Conservation (phyloP, 129 eudicot genomes). For the Flaveria robusta region DNA sequence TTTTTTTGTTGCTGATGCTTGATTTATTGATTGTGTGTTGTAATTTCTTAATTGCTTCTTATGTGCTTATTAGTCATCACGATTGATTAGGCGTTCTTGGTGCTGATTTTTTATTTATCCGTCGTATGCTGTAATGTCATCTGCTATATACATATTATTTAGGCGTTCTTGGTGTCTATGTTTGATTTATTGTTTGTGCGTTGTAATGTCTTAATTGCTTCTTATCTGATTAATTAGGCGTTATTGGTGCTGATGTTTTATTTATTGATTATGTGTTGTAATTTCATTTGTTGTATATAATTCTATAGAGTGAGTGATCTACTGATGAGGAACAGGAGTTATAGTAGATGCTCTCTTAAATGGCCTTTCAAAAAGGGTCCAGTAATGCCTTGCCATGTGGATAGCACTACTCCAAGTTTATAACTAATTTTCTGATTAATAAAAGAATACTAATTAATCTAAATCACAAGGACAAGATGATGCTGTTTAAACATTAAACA, state of each 20-base stretch:
- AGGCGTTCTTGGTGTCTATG: neutral
- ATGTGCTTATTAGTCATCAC: no score
- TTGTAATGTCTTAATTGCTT: no score
- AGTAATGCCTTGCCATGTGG: conserved; percentile 6
- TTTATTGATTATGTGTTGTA: no score
- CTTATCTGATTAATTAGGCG: no score
- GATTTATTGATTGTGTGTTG: neutral
- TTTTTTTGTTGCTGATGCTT: conserved; percentile 8
- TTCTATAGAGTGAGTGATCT: no score
- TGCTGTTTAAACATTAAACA: neutral
- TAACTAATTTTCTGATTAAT: conserved; percentile 5
- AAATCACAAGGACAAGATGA: neutral
- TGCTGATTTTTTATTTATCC: neutral
- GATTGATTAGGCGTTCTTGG: neutral
- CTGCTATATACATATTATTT: no score
- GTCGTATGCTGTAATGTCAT: no score
- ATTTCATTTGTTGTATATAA: no score
- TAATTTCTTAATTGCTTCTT: neutral
- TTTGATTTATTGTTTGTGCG: neutral
- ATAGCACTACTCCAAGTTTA: neutral
- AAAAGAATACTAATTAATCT: neutral
- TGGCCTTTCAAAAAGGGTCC: neutral
- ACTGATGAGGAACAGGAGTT: no score
- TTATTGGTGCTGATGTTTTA: no score
- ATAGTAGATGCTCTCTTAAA: neutral